A percentile compares a stretch with the other conserved stretches of the same genome.
Evolutionary conservation across 2,329 filamentous ascomycete genomes (phyloP).

Genomic region (Hypoxylon sp.): DNA sequence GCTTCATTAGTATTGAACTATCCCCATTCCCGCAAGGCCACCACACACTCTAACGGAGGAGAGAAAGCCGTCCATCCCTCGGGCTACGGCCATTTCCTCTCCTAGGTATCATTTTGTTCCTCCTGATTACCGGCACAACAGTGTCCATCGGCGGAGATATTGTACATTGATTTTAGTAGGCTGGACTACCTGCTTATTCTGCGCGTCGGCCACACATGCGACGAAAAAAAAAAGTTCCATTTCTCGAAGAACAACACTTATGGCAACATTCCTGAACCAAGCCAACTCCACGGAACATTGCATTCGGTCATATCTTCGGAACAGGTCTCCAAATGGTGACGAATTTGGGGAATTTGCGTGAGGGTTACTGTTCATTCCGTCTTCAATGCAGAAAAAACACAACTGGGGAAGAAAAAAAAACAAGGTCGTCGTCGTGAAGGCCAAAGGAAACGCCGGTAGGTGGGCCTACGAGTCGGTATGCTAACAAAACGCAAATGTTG

Average conservation of each 20-base stretch:
- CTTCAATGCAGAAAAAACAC: constrained; percentile 36
- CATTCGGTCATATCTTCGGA: constrained; percentile 44
- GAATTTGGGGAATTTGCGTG: constrained; percentile 31
- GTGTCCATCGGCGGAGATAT: constrained; percentile 28
- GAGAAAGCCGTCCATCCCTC: constrained; percentile 16
- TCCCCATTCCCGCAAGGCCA: constrained; percentile 25
- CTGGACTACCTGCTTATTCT: constrained; percentile 22
- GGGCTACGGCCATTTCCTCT: constrained; percentile 17
- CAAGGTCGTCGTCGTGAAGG: constrained; percentile 19
- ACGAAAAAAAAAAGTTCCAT: constrained; percentile 7
- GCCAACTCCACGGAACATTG: constrained; percentile 41
- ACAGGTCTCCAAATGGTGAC: constrained; percentile 27
- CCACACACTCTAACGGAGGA: constrained; percentile 23
- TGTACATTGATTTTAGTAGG: constrained; percentile 42
- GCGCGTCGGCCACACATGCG: constrained; percentile 19
- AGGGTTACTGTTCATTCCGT: constrained; percentile 40
- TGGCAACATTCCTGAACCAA: constrained; percentile 36
- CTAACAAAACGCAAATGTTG: constrained; percentile 23
- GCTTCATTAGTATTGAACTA: constrained; percentile 40
- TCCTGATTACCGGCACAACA: constrained; percentile 15
- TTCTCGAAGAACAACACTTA: constrained; percentile 17
- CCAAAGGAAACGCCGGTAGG: constrained; percentile 17
- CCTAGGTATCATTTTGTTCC: constrained; percentile 37
- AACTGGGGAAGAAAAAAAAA: constrained; percentile 17
- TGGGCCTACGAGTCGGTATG: constrained; percentile 24